Base-by-base conservation (phyloP, 139 green algal genomes). In the Diplosphaera chodatii region DNA sequence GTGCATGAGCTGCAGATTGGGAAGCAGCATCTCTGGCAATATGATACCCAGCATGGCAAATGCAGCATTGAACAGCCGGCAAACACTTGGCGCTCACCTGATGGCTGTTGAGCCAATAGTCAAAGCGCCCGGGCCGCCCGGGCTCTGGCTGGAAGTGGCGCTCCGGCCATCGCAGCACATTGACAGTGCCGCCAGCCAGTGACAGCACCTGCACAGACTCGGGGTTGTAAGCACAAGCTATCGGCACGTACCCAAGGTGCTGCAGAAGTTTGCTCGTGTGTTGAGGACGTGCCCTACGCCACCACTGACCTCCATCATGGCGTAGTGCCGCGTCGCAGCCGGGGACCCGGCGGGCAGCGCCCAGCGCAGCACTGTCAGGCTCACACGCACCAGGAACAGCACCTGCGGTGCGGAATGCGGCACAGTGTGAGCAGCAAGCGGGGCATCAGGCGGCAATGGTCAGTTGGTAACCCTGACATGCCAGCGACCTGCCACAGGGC, bases 41-140 rank as follows among this genome's bases (percentile, higher is more conserved):
- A n/a, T n/a, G n/a, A n/a, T n/a, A n/a, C n/a, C n/a, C n/a, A n/a
- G n/a, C n/a, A n/a, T n/a, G n/a, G n/a, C n/a, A n/a, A n/a, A n/a
- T n/a, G n/a, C n/a, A n/a, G n/a, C n/a, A n/a, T n/a, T n/a, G n/a
- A n/a, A n/a, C n/a, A n/a, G n/a, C n/a, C n/a, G n/a, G n/a, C n/a
- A n/a, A n/a, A n/a, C n/a, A n/a, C n/a, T n/a, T n/a, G n/a, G n/a
- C n/a, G n/a, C n/a, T n/a, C 70, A 87, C 69, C 73, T 87, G 79
- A 68, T 87, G 82, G 30, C 66, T 78, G 63, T 84, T 87, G 5
- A 78, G 55, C 66, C 81, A 78, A 34, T 78, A 81, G 73, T 87
- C 82, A 40, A 85, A 79, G 2, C 33, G 64, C 6, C 68, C 68
- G 62, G 40, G 27, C 32, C 32, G n/a, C 67, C 40, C 29, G 37